Evolutionary conservation across 192 early-diverging fungal genomes (phyloP), one percentile per base, ranked within the genome.

Genomic region (Podila minutissima): DNA sequence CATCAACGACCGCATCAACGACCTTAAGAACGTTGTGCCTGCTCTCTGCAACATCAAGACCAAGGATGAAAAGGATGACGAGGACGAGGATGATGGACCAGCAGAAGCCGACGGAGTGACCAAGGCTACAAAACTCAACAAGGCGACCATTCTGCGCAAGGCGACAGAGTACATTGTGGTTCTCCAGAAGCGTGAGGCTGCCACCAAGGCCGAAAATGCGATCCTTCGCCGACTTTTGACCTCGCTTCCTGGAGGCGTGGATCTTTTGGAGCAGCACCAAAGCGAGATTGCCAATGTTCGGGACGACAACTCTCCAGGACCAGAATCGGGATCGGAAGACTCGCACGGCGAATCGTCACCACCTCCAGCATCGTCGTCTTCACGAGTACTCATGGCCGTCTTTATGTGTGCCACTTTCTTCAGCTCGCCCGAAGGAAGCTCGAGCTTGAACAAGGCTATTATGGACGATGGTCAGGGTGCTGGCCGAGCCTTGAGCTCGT

Each of bases 1-100:
- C 87, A 96, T 98, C 77, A 98, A 98, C 86, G 94, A 97, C 71
- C 90, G 97, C 26, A 97, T 98, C 51, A 85, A 90, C 48, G 95
- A 97, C 50, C 87, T 98, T 15, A 93, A 93, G 64, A 89, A 91
- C 65, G 90, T 92, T 0, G 94, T 98, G 17, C 97, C 97, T 4
- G 95, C 95, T 1, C 85, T 98, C 11, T 84, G 87, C 24, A 83
- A 91, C 64, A 82, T 74, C 31, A 89, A 86, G 62, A 82, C 86
- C 53, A 88, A 87, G 50, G 88, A 89, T 5, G 86, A 85, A 29
- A 88, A 87, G 60, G 89, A 86, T n/a, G 88, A 90, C 7, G 89
- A 89, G 4, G 87, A 87, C 3, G 88, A 86, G 24, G 88, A 86
- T 58, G 85, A 89, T 9, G 72, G 67, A 7, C 67, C 78, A 11